These are phyloP conservation scores for Saitozyma sp. DNA, from an alignment of 768 basidiomycete genomes.

Conservation along the genomic window DNA sequence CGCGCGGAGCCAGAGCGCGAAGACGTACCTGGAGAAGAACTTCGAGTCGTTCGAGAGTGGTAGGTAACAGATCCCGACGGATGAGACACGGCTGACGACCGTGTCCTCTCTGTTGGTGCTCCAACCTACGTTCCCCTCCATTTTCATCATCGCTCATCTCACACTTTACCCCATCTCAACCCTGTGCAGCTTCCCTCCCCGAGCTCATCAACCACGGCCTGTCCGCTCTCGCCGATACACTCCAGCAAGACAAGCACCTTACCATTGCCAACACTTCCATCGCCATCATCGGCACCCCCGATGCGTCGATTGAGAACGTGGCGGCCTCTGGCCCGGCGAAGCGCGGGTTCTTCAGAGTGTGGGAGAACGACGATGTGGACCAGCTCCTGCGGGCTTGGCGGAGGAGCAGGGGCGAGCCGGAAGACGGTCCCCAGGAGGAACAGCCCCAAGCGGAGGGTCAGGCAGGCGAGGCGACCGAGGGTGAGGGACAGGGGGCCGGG, in stretches of 20 bases:
- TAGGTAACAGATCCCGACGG: constrained; percentile 55
- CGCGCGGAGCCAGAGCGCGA: constrained; percentile 94
- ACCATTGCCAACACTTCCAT: constrained; percentile 91
- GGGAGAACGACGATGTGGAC: constrained; percentile 77
- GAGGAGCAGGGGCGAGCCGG: constrained; percentile 53
- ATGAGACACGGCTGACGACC: no score
- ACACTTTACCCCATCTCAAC: background rate
- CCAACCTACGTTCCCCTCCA: no score
- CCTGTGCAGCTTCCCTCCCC: constrained; percentile 68
- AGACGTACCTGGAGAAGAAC: constrained; percentile 96
- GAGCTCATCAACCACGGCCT: constrained; percentile 90
- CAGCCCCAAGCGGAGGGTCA: constrained; percentile 16
- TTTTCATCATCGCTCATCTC: background rate
- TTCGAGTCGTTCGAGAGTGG: constrained; percentile 83
- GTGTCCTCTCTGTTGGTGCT: no score
- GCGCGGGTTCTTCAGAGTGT: constrained; percentile 72
- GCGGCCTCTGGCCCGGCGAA: constrained; percentile 56
- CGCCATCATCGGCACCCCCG: constrained; percentile 72
- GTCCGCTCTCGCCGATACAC: constrained; percentile 89
- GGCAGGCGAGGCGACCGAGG: constrained; percentile 18
- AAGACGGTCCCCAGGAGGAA: constrained; percentile 32
- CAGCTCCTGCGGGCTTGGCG: constrained; percentile 76
- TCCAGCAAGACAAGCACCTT: constrained; percentile 97
- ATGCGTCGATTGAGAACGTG: constrained; percentile 61
- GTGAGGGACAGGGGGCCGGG: constrained; percentile 1